Evolutionary conservation across 352 stramenopile species (phyloP), one percentile per base, ranked within the genome.

Genomic region (Bremia lactucae): DNA sequence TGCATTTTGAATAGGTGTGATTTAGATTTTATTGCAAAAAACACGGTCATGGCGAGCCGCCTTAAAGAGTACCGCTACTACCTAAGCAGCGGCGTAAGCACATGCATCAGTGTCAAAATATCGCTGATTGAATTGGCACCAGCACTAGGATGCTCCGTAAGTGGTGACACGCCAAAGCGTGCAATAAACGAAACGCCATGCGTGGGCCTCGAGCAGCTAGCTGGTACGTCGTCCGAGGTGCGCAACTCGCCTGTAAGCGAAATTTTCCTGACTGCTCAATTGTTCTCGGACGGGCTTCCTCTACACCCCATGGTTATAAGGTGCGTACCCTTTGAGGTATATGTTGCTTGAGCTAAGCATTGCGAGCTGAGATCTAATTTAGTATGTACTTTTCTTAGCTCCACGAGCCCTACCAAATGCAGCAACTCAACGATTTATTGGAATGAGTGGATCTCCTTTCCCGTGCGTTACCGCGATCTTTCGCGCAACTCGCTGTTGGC

Each of bases 11-110:
- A n/a, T n/a, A n/a, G n/a, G n/a, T n/a, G n/a, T n/a, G n/a, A n/a
- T n/a, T n/a, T n/a, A n/a, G n/a, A n/a, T n/a, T n/a, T n/a, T n/a
- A n/a, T n/a, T n/a, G n/a, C n/a, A 16, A 29, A 49, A 14, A 34
- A 11, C 29, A 21, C 26, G 21, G 43, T 42, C 35, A 87, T 87
- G 68, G 33, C 58, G 52, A 70, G 53, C 49, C 73, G 74, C 44
- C 81, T 88, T 46, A 86, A 87, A 65, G 80, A 93, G 65, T 90
- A 93, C 49, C 76, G 76, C 42, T 93, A 93, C 60, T 93, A 90
- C 59, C 54, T 93, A 24, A 93, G 80, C 60, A 90, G 77, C 48
- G 73, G 77, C 52, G 74, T 90, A 46, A 82, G 79, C 58, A 77
- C 67, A 35, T 65, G 59, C 50, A 85, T 93, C 52, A 76, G 68